phyloP scores from a whole-genome alignment of 1,139 yeast genomes.

The Yarrowia galli region DNA sequence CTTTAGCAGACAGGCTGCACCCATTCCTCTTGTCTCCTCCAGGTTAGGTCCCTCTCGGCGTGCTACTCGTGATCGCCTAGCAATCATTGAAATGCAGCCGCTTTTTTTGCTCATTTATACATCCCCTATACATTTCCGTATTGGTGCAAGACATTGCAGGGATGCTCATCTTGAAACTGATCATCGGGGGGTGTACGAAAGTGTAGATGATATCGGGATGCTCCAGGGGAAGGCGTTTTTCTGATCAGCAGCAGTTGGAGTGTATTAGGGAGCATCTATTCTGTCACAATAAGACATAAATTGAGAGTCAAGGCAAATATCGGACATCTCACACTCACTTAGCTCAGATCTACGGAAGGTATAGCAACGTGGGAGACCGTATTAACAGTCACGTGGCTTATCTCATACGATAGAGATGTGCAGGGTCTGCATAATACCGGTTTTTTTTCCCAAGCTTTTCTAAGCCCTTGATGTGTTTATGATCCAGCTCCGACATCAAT shows the following conservation, averaged over 20 bases:
- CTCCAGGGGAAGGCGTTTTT: background rate
- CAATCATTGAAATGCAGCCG: background rate
- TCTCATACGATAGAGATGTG: background rate
- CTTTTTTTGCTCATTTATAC: slow-evolving; percentile 10
- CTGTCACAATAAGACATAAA: too few relatives aligned
- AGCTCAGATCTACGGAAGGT: too few relatives aligned
- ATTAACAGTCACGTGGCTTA: background rate
- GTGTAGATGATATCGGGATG: background rate
- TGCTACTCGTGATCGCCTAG: background rate
- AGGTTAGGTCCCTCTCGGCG: background rate
- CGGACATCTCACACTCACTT: too few relatives aligned
- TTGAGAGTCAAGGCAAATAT: too few relatives aligned
- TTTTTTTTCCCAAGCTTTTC: too few relatives aligned
- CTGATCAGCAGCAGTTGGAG: too few relatives aligned
- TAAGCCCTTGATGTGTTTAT: too few relatives aligned
- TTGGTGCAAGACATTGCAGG: slow-evolving; percentile 1
- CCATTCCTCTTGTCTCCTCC: background rate
- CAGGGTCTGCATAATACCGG: background rate
- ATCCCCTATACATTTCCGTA: background rate
- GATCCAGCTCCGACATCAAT: too few relatives aligned
- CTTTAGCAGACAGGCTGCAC: background rate
- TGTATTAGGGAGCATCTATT: too few relatives aligned
- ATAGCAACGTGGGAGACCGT: too few relatives aligned
- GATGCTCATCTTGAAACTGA: background rate
- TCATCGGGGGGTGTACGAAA: background rate